Evolutionary conservation across 768 basidiomycete genomes (phyloP), one percentile per base, ranked within the genome.

Genomic region (Rhizopogon salebrosus): DNA sequence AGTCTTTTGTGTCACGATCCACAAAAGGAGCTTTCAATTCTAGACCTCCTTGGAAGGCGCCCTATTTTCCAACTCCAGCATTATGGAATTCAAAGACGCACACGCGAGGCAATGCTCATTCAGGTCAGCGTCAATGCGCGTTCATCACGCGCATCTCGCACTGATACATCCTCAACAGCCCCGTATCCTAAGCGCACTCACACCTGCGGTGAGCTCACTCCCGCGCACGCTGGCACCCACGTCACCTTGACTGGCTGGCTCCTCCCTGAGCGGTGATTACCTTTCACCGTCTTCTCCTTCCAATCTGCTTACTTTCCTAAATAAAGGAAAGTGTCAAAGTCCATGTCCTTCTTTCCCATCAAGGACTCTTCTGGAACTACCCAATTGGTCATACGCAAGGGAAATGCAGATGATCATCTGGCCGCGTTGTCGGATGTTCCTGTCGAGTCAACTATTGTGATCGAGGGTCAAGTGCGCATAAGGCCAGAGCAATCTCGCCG

Each of bases 221-320:
- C 74, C 31, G 60, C 65, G 23, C 73, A 83, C 63, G 79, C 72
- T 48, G 88, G 84, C 57, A 58, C 70, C 16, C 63, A 63, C 54
- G 90, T 94, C 55, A 77, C 87, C 54, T 74, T 98, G 34, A 76
- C 86, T 22, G 94, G 94, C 31, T 91, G 87, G 85, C 73, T 95
- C 53, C 83, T 88, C 59, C 80, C 84, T 52, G 87, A 85, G 71
- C 82, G 92, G 91, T 92, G 70, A 70, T 79, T 73, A 54, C 59
- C 65, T 46, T 52, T 35, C 54, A 52, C 35, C 40, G 26, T 29
- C 46, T 59, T 64, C 64, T 68, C 66, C 64, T 70, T 64, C 62
- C 63, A 62, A 54, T 51, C 38, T 54, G 59, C 70, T 75, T 59
- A 76, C 61, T 62, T 64, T 60, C 61, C 64, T 57, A 55, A 61